Evolutionary conservation across 2,329 filamentous ascomycete species (phyloP).

Genomic region (Helminthosporium solani): DNA sequence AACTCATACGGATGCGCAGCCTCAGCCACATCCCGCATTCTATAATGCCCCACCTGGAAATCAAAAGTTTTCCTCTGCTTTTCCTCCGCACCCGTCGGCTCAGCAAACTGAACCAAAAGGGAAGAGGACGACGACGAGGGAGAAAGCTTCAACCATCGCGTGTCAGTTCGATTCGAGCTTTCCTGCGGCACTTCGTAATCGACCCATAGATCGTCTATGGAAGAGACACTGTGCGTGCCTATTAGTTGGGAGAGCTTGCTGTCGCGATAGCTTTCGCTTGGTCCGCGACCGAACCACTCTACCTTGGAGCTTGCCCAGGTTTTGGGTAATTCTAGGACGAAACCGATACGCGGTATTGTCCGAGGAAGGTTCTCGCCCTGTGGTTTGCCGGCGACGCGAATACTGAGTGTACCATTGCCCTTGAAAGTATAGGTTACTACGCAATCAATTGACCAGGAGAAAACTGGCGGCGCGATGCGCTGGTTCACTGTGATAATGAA

Average conservation of each 20-base stretch:
- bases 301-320: constrained; percentile 46
- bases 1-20: constrained; percentile 67
- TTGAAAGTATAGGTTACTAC: constrained; percentile 56
- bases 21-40: constrained; percentile 54
- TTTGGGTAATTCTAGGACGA: constrained; percentile 56
- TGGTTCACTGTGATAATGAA: constrained; percentile 47
- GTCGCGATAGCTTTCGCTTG: constrained; percentile 66
- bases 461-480: constrained; percentile 59
- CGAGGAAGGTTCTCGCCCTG: constrained; percentile 54
- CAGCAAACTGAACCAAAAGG: constrained; percentile 30
- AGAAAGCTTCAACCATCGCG: constrained; percentile 54
- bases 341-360: constrained; percentile 62
- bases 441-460: constrained; percentile 53
- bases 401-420: constrained; percentile 46
- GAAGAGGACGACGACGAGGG: constrained; percentile 12
- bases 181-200: constrained; percentile 69
- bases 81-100: constrained; percentile 11
- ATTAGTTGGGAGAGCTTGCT: constrained; percentile 61
- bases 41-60: constrained; percentile 60
- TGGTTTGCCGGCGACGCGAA: constrained; percentile 49
- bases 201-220: constrained; percentile 54
- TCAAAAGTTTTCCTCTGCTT: constrained; percentile 26
- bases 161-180: constrained; percentile 63
- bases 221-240: constrained; percentile 48
- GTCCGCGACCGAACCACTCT: constrained; percentile 64